Evolutionary conservation across 352 stramenopile genomes (phyloP), one percentile per base, ranked within the genome.

Genomic region (Globisporangium perplexum): DNA sequence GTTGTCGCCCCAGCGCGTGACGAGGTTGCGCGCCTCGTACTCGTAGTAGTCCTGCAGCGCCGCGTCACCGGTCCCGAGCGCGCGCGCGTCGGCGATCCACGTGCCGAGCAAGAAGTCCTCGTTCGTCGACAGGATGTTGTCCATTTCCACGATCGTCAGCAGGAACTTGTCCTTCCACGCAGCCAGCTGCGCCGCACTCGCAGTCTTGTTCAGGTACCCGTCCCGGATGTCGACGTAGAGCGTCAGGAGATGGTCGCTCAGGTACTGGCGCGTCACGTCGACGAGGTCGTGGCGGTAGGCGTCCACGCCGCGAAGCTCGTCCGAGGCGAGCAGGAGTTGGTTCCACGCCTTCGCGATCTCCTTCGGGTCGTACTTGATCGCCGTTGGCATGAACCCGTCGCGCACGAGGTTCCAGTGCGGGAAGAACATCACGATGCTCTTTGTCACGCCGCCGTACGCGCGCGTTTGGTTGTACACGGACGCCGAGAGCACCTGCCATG

Each of bases 11-110:
- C 81, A 91, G 2, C 81, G 76, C 4, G 81, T 91, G 48, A 91
- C 72, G 61, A 89, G 78, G 57, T 91, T 91, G 23, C 81, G 77
- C n/a, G 81, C 81, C 61, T 91, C 76, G 57, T 88, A 91, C 59
- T 91, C 81, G 56, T 82, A 86, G 59, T 89, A 91, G 18, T 71
- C 57, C 38, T 74, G 61, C 18, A 86, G 59, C 0, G 59, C 50
- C 4, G 41, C 28, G 24, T 79, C 55, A 3, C 51, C 53, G 18
- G 54, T 55, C 10, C 60, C 74, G 8, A 91, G 65, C 0, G 65
- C 65, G 7, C 73, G 74, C 1, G 81, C 81, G 49, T 89, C 74
- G 17, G 61, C 62, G 51, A 89, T 76, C 81, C 81, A 91, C 5
- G 76, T 81, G 12, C 81, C 81, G 12, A 91, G 65, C 24, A 91